Percentiles rank a stretch among this genome's conserved stretches.
Evolutionary conservation across 176 grass and related monocot genomes (phyloP).

Genomic region (Bothriochloa decipiens): DNA sequence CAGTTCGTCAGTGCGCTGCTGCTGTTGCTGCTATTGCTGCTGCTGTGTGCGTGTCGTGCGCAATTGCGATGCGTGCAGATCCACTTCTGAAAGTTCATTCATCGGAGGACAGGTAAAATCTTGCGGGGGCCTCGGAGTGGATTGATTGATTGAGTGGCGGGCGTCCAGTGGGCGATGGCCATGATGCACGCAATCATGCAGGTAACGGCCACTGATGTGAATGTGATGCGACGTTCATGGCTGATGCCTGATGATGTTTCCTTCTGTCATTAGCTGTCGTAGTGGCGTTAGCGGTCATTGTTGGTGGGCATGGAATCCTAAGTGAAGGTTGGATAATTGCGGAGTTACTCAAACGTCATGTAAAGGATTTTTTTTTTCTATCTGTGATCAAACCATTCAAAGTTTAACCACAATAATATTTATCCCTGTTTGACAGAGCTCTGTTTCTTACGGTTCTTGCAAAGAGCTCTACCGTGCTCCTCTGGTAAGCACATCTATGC

Average conservation of each 20-base stretch:
- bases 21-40: not conserved
- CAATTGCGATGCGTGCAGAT: conserved; percentile 27
- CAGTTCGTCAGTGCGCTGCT: conserved; percentile 17
- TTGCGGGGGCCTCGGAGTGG: not conserved
- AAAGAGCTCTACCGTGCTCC: no score
- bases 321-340: not conserved
- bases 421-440: no score
- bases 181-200: conserved; percentile 1
- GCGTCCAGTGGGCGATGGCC: conserved; percentile 29
- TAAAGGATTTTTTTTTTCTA: not conserved
- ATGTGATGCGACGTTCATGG: conserved; percentile 36
- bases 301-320: conserved; percentile 21
- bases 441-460: no score
- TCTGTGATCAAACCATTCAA: no score
- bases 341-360: not conserved
- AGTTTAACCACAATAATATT: no score
- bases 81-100: not conserved
- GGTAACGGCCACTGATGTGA: conserved; percentile 40
- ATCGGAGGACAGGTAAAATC: conserved; percentile 7
- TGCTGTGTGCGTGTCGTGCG: not conserved
- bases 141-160: not conserved
- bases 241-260: not conserved
- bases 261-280: conserved; percentile 10
- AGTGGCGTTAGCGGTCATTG: not conserved
- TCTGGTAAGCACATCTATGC: no score